Evolutionary conservation across 768 basidiomycete genomes (phyloP).

Genomic region (Boletus sensibilis): DNA sequence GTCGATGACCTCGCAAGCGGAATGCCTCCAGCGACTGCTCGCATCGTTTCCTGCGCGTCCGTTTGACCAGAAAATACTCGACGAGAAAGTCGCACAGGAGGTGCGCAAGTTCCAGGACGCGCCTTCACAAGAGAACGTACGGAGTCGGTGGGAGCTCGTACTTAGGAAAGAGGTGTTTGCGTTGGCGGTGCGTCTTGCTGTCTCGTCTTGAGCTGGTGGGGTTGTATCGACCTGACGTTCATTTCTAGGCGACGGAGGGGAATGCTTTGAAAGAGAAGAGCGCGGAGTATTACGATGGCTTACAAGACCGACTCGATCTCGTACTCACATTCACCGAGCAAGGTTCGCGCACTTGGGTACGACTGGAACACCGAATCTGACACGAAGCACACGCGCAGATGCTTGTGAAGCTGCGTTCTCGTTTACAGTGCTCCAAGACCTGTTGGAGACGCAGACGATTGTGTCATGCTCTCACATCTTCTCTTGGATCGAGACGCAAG

Average conservation of each 20-base stretch:
- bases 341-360: conserved; percentile 43
- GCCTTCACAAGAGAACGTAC: conserved; percentile 56
- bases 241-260: conserved; percentile 62
- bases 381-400: conserved; percentile 41
- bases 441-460: conserved; percentile 85
- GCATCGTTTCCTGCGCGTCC: conserved; percentile 51
- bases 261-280: conserved; percentile 52
- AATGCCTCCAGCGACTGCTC: conserved; percentile 51
- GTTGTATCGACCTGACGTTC: background rate
- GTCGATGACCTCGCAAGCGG: conserved; percentile 51
- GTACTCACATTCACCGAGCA: conserved; percentile 75
- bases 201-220: background rate
- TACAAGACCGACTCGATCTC: conserved; percentile 67
- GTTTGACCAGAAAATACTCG: conserved; percentile 45
- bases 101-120: conserved; percentile 43
- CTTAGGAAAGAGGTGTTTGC: conserved; percentile 69
- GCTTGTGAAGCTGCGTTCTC: conserved; percentile 77
- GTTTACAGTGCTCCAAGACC: conserved; percentile 71
- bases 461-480: conserved; percentile 83
- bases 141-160: conserved; percentile 73
- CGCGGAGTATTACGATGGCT: conserved; percentile 57
- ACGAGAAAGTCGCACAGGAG: conserved; percentile 48
- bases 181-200: conserved; percentile 56
- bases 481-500: conserved; percentile 80
- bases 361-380: conserved; percentile 1